Base-by-base conservation (phyloP, 768 basidiomycete species). In the Boletus eberwhitei region DNA sequence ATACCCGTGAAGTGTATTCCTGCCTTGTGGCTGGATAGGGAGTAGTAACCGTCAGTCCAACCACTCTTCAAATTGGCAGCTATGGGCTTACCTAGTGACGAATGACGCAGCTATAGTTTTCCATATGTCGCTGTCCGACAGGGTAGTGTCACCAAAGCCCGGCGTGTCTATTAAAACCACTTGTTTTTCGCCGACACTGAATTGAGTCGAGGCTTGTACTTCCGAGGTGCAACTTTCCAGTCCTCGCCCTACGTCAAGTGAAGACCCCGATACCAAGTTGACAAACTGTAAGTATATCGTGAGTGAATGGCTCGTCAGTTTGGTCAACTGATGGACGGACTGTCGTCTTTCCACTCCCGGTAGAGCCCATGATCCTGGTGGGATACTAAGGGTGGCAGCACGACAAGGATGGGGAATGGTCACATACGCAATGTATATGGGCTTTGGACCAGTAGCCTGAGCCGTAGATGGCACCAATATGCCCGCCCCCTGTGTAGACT, bases 121-220 rank as follows among this genome's bases (percentile, higher is more conserved):
- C 49, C 82, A 66, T 24, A 83, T 73, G 21, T 79, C 80, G 2
- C 75, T 73, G 56, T 83, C 81, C 48, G 73, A 74, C 54, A 72
- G 67, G 13, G 62, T 62, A 2, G 81, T 79, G 59, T 84, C 81
- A 52, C 83, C 83, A 53, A 84, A 85, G 0, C 84, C 84, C 3
- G 84, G 83, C 0, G 83, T 85, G 58, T 85, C 84, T 48, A 85
- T 74, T n/a, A 85, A 67, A 4, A 73, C 71, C 16, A 85, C 72
- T 29, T 54, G 58, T 29, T 66, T 68, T 0, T 73, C 77, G 43
- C 54, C 59, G 14, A 70, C 34, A 21, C 8, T 32, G 48, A 72
- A 66, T 13, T 52, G 58, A 16, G n/a, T n/a, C 9, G 69, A 70
- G 16, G 54, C 49, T 50, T 73, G 72, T 42, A 69, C 62, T 48